A percentile compares a stretch with the other conserved stretches of the same genome.
These are phyloP conservation scores for Acacia concinna DNA, from an alignment of 331 rosid genomes.

Conservation along the genomic window DNA sequence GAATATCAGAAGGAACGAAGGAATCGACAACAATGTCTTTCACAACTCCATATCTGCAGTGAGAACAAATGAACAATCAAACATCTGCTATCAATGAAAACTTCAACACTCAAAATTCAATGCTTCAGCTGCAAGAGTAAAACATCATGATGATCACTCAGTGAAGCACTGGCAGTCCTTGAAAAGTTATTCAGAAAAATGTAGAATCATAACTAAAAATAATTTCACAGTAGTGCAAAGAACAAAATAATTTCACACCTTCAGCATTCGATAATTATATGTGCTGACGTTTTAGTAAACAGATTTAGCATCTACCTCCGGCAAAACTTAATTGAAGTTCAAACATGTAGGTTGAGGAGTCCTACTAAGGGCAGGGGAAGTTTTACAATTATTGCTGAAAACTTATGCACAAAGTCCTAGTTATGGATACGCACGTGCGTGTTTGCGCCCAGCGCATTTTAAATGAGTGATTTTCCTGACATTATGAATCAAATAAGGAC, in stretches of 20 bases:
- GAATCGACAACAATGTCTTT: constrained; percentile 44
- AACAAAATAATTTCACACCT: background rate
- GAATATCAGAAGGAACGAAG: constrained; percentile 53
- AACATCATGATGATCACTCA: background rate
- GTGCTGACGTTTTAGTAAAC: background rate
- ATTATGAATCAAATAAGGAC: background rate
- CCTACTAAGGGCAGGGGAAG: background rate
- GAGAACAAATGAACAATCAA: constrained; percentile 12
- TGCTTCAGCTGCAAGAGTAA: constrained; percentile 1
- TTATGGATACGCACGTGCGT: background rate
- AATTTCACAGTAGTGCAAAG: background rate
- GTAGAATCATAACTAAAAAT: background rate
- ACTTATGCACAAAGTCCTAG: too few relatives aligned
- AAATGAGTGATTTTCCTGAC: background rate
- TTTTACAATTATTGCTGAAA: background rate
- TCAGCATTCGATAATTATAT: background rate
- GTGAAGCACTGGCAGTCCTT: background rate
- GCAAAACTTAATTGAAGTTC: background rate
- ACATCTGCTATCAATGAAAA: background rate
- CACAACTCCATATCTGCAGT: constrained; percentile 64
- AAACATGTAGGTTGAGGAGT: background rate
- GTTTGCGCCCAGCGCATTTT: background rate
- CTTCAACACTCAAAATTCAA: background rate
- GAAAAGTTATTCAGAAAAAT: background rate
- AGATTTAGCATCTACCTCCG: background rate